Conservation (phyloP, 306 rosid genomes). For the Ochetophila trinervis region DNA sequence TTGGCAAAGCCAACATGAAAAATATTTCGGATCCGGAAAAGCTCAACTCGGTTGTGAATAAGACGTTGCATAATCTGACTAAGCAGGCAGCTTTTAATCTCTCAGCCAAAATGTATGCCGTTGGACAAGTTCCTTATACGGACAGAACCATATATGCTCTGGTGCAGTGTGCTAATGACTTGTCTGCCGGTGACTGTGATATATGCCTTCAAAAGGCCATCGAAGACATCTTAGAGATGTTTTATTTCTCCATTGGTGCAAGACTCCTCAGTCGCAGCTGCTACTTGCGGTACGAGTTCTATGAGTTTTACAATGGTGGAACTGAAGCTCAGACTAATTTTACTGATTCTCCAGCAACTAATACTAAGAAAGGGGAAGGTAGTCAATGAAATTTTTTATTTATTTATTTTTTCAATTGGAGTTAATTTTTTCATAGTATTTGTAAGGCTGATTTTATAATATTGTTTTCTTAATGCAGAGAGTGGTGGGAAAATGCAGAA, state of each 20-base stretch:
- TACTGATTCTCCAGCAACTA: slow-evolving; percentile 16
- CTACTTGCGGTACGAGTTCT: slow-evolving; percentile 56
- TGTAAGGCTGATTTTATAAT: not conserved
- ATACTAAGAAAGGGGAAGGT: slow-evolving; percentile 21
- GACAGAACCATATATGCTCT: slow-evolving; percentile 42
- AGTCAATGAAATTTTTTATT: not conserved
- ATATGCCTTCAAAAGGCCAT: slow-evolving; percentile 47
- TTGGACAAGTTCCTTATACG: slow-evolving; percentile 29
- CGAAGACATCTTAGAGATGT: slow-evolving; percentile 22
- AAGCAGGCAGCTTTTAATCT: slow-evolving; percentile 31
- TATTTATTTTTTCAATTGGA: not conserved
- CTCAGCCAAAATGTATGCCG: slow-evolving; percentile 43
- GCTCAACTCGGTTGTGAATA: slow-evolving; percentile 33
- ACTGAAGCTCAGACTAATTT: not conserved
- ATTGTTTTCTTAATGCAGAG: slow-evolving; percentile 34
- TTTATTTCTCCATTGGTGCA: slow-evolving; percentile 52
- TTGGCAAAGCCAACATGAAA: slow-evolving; percentile 17
- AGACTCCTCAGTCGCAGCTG: slow-evolving; percentile 58
- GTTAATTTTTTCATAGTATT: too few relatives aligned
- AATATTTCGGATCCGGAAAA: slow-evolving; percentile 32
- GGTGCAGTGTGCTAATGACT: slow-evolving; percentile 60
- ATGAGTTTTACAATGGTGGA: slow-evolving; percentile 40
- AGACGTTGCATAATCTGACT: slow-evolving; percentile 33
- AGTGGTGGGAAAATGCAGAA: slow-evolving; percentile 28
- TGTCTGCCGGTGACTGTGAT: slow-evolving; percentile 41